phyloP scores from a whole-genome alignment of 179 eudicot species.

The Corrigiola litoralis region DNA sequence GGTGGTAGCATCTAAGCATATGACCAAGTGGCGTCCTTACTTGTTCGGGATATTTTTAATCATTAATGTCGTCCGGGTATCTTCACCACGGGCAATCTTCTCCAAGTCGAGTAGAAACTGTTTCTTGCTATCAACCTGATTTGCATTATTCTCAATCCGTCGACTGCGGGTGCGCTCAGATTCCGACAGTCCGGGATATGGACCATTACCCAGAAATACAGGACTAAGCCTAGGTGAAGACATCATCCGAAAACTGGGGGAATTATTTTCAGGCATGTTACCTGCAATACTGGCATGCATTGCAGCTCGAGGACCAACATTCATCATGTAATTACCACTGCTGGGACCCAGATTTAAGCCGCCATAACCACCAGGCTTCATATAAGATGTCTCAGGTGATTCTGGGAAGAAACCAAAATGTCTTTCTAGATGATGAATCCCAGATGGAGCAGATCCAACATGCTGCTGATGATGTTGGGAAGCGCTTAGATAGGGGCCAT shows the following conservation, averaged over 20 bases:
- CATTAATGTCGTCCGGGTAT: conserved; percentile 90
- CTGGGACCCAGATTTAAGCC: conserved; percentile 38
- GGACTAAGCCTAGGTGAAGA: conserved; percentile 65
- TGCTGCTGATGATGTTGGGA: conserved; percentile 49
- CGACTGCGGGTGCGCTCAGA: conserved; percentile 43
- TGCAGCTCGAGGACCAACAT: conserved; percentile 40
- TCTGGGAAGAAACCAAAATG: conserved; percentile 59
- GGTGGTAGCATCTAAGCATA: background rate
- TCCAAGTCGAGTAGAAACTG: conserved; percentile 78
- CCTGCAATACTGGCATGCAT: conserved; percentile 34
- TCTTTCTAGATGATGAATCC: conserved; percentile 48
- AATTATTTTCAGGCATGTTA: conserved; percentile 43
- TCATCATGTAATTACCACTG: conserved; percentile 43
- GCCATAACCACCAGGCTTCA: conserved; percentile 43
- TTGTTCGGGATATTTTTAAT: conserved; percentile 92
- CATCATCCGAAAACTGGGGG: conserved; percentile 59
- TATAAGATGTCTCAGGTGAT: conserved; percentile 56
- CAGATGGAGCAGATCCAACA: conserved; percentile 88
- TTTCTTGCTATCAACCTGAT: conserved; percentile 58
- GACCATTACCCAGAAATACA: conserved; percentile 53
- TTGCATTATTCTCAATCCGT: conserved; percentile 45
- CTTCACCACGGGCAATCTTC: conserved; percentile 69
- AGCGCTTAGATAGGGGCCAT: conserved; percentile 37
- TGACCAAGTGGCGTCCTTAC: conserved; percentile 29
- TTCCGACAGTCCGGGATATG: conserved; percentile 49